Evolutionary conservation across 805 yeast genomes (phyloP).

Genomic region (Candida ovalis): DNA sequence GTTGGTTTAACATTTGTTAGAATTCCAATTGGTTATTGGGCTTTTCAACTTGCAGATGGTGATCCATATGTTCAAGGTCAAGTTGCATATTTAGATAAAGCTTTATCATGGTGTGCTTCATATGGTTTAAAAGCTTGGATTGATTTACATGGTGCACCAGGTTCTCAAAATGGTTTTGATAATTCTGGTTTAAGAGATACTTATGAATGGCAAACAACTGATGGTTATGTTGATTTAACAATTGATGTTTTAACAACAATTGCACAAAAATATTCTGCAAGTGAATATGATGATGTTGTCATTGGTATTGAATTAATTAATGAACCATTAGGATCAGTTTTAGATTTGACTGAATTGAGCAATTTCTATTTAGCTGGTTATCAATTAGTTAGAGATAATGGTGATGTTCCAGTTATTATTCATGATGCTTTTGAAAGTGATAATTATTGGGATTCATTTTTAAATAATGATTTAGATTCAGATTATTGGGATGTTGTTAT

Average conservation of each 20-base stretch:
- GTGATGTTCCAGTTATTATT: slow-evolving; percentile 44
- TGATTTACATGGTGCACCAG: slow-evolving; percentile 95
- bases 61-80: slow-evolving; percentile 93
- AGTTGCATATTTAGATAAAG: slow-evolving; percentile 64
- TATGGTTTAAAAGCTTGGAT: slow-evolving; percentile 76
- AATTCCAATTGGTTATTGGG: slow-evolving; percentile 96
- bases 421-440: slow-evolving; percentile 74
- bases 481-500: slow-evolving; percentile 57
- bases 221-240: slow-evolving; percentile 44
- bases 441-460: slow-evolving; percentile 59
- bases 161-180: slow-evolving; percentile 94
- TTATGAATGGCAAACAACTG: slow-evolving; percentile 50
- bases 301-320: slow-evolving; percentile 82
- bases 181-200: slow-evolving; percentile 82
- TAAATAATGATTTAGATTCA: slow-evolving; percentile 35
- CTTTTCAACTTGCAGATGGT: slow-evolving; percentile 52
- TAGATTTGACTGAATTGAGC: slow-evolving; percentile 56
- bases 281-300: slow-evolving; percentile 63
- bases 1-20: slow-evolving; percentile 81
- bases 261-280: slow-evolving; percentile 58
- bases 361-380: slow-evolving; percentile 64
- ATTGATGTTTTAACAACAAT: slow-evolving; percentile 51
- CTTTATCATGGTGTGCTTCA: slow-evolving; percentile 69
- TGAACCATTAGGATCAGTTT: slow-evolving; percentile 79
- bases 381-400: slow-evolving; percentile 52